Evolutionary conservation across 73 alveolate genomes (phyloP), one percentile per base, ranked within the genome.

Genomic region (Uronychia setigera): DNA sequence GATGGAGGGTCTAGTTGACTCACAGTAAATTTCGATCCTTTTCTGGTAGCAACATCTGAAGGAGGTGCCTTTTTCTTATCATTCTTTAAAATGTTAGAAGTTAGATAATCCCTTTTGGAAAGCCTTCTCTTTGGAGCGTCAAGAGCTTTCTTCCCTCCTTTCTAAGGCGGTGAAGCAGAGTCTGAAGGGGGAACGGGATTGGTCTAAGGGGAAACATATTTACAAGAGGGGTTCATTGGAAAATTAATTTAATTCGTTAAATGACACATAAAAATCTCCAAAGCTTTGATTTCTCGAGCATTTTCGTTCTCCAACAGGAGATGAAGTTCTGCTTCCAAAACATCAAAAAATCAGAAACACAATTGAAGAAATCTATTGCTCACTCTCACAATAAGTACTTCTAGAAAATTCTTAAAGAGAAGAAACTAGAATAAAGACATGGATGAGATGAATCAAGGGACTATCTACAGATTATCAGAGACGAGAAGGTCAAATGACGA

Each of bases 351-450:
- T 26, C 29, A 25, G 92, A 85, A 26, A 59, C 30, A 28, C 30
- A 46, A 13, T 85, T 85, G 46, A 85, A 85, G 33, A 76, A 35
- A 58, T 31, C 85, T 29, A 27, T 85, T 0, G 35, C 92, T 1
- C 33, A 85, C 31, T 78, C 85, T 0, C 92, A 85, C 86, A 77
- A 76, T 33, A 85, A 85, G 57, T 85, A 58, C 81, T 85, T 76
- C 76, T 34, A 76, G 77, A 77, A 85, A 34, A 85, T 85, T 30
- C 35, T 85, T 80, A 46, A 46, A 46, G 67, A 46, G 67, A 46
- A 46, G 67, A 46, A 19, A 19, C 5, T 46, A 19, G 67, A 46
- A 46, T 46, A 5, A 11, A 11, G 67, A 46, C n/a, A 46, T 46
- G n/a, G 67, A 46, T 19, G 5, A 46, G 67, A 46, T 46, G n/a